Evolutionary conservation across 495 filamentous ascomycete species (phyloP), one percentile per base, ranked within the genome.

Genomic region (Hypoxylon fuscum): DNA sequence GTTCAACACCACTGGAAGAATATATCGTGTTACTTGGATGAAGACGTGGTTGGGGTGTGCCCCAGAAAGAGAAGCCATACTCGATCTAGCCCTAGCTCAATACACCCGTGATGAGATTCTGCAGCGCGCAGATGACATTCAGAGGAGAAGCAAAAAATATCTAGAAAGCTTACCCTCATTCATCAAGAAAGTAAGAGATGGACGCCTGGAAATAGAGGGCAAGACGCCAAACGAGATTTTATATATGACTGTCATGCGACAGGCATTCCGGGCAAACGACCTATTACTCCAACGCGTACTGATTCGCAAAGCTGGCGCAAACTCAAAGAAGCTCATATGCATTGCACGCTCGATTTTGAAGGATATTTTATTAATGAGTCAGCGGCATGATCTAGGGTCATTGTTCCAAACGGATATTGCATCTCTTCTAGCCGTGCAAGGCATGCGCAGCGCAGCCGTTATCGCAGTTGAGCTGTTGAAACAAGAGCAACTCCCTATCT

Each of bases 201-300:
- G 63, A 12, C 66, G 68, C 55, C 59, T 71, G 2, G 58, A 70
- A 3, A 51, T 47, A 5, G 41, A 66, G 0, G 68, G 71, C 1
- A 31, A 62, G 10, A 61, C 51, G 5, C 69, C 73, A 5, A 57
- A 59, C 7, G 60, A 79, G 11, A 77, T 79, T 53, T 48, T 76
- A 5, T 60, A 59, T 8, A 65, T 56, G 57, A 72, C 71, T 3
- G 58, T 72, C 3, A 68, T 74, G 1, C 74, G 74, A 23, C 66
- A 79, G 2, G 69, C 72, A 11, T 77, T 79, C 48, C 71, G 77
- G 0, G 74, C 77, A 23, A 81, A 81, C 47, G 71, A 79, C 14
- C 75, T 83, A 31, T 72, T 81, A 18, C 69, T 81, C 6, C 76
- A 83, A 29, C 64, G 74, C 11, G 72, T 83, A 0, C 64, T 83